Percentiles rank a stretch among this genome's conserved stretches.
Conservation (phyloP, 768 basidiomycete genomes). For the Hygrocybe coccinea region DNA sequence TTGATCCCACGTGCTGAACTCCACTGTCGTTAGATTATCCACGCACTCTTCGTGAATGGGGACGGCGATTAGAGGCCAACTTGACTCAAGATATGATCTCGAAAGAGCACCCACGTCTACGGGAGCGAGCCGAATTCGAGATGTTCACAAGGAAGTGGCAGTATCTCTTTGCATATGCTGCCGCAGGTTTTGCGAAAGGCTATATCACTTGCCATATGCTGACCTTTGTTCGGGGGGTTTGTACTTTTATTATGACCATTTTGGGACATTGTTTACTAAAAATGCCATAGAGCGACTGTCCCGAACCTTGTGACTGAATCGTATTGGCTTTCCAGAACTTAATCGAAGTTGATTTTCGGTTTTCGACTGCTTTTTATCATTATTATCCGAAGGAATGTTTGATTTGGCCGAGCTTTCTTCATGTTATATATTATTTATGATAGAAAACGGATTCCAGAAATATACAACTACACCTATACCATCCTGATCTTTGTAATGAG, state of each 20-base stretch:
- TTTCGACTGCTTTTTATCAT: too few species aligned
- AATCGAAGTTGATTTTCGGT: too few species aligned
- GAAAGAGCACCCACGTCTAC: constrained; percentile 56
- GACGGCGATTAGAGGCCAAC: constrained; percentile 65
- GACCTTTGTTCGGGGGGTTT: constrained; percentile 61
- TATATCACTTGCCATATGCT: constrained; percentile 83
- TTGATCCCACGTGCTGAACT: constrained; percentile 3
- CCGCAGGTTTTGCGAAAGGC: constrained; percentile 72
- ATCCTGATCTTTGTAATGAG: too few species aligned
- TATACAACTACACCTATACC: too few species aligned
- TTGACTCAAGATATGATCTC: constrained; percentile 53
- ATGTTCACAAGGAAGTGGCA: constrained; percentile 80
- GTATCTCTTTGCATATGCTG: constrained; percentile 79
- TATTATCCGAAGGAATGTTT: too few species aligned
- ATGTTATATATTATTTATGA: too few species aligned
- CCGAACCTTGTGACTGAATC: constrained; percentile 2
- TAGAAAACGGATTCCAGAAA: too few species aligned
- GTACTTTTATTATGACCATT: constrained; percentile 20
- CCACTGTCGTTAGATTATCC: constrained; percentile 59
- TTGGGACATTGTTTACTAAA: not conserved
- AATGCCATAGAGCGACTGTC: constrained; percentile 3
- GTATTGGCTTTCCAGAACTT: too few species aligned
- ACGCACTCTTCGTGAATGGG: constrained; percentile 91
- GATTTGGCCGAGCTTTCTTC: too few species aligned
- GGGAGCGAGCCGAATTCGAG: constrained; percentile 53